Conservation (phyloP, 31 red algal species). For the Bonnemaisonia californica region DNA sequence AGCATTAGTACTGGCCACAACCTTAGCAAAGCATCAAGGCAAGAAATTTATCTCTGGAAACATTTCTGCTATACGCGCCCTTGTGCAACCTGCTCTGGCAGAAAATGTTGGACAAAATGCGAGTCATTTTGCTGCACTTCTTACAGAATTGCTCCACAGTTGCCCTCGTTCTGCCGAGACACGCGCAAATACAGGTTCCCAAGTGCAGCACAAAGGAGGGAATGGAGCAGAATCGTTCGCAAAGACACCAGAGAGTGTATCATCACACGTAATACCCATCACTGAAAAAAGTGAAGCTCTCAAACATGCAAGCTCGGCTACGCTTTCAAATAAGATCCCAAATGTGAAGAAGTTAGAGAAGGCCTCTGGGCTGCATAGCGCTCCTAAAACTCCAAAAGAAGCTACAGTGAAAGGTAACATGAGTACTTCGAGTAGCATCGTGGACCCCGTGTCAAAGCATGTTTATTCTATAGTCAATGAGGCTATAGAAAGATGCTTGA, state of each 20-base stretch:
- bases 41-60: slow-evolving; percentile 58
- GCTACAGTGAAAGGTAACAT: neutral
- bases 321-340: neutral
- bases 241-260: neutral
- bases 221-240: neutral
- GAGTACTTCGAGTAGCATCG: neutral
- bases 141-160: slow-evolving; percentile 42
- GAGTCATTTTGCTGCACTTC: slow-evolving; percentile 56
- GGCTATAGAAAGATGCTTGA: slow-evolving; percentile 55
- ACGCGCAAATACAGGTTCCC: neutral
- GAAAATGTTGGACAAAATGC: slow-evolving; percentile 33
- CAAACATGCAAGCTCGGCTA: neutral
- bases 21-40: slow-evolving; percentile 54
- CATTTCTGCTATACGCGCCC: slow-evolving; percentile 37
- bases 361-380: neutral
- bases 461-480: slow-evolving; percentile 48
- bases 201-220: neutral
- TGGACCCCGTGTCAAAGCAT: neutral
- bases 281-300: neutral
- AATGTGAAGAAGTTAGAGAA: neutral
- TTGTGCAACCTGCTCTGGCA: slow-evolving; percentile 63
- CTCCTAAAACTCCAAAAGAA: neutral
- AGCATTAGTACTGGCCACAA: slow-evolving; percentile 47
- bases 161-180: slow-evolving; percentile 3
- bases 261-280: neutral